Evolutionary conservation across 208 protist species (phyloP), one percentile per base, ranked within the genome.

Genomic region (Crithidia mellificae): DNA sequence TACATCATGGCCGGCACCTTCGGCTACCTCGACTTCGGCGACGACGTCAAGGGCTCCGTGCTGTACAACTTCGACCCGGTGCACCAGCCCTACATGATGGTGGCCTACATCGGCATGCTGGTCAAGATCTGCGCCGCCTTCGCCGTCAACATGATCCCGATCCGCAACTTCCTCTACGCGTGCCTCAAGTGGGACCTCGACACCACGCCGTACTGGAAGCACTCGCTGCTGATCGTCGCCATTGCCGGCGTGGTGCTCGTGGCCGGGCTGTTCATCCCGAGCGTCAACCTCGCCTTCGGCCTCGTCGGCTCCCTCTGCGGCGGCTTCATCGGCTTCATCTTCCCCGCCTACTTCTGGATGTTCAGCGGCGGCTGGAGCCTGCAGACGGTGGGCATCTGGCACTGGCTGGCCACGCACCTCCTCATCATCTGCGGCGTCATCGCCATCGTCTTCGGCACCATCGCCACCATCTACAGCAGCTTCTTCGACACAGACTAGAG

Each of bases 1-100:
- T 96, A 96, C 81, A 80, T 89, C 49, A 52, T 89, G 19, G 77
- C 79, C 14, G 88, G 91, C 25, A 55, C 92, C n/a, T 92, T 93
- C 71, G 90, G 87, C n/a, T 93, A 94, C 59, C 44, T 88, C 17
- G 83, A 94, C 58, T 96, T 94, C 66, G 86, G 83, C 4, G 14
- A 72, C 2, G 52, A 71, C 22, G 72, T 87, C 8, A 67, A 19
- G 7, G 72, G 66, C 47, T 89, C 84, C 50, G 77, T 87, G 12
- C 72, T 95, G 22, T 51, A 25, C 34, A 72, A 82, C 56, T 93
- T 90, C 72, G 81, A 92, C 62, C 84, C 88, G 22, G 72, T 80
- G 25, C 43, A 80, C 32, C 63, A 91, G 51, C 54, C 59, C 19
- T 61, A 83, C 46, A 85, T 94, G 71, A 68, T 50, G 22, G 71